phyloP scores from a whole-genome alignment of 306 rosid species.

The Quercus wislizeni region DNA sequence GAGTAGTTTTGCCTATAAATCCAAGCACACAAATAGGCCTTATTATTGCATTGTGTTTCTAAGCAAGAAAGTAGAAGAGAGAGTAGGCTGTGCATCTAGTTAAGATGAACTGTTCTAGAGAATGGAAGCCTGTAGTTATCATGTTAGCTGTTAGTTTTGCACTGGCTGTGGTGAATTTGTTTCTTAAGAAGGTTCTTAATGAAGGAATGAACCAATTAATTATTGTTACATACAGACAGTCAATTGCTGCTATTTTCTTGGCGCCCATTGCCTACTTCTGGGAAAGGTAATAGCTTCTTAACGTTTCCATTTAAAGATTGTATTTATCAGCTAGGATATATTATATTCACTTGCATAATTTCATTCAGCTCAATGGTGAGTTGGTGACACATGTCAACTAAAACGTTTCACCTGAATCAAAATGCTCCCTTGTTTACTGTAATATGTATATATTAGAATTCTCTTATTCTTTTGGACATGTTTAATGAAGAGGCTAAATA shows the following conservation, averaged over 20 bases:
- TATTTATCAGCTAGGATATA: neutral
- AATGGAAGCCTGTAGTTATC: slow-evolving; percentile 48
- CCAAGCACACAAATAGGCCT: neutral
- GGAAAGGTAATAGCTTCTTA: slow-evolving; percentile 47
- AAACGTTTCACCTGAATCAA: neutral
- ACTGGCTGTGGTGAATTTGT: slow-evolving; percentile 60
- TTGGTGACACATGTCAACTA: neutral
- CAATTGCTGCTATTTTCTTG: slow-evolving; percentile 59
- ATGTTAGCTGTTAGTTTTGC: slow-evolving; percentile 70
- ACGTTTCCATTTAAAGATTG: neutral
- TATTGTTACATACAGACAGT: slow-evolving; percentile 61
- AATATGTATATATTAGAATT: neutral
- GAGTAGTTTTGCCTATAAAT: slow-evolving; percentile 32
- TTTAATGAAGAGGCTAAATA: neutral
- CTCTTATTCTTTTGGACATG: slow-evolving; percentile 6
- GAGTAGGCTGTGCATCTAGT: neutral
- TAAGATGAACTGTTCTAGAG: slow-evolving; percentile 31
- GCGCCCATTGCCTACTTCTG: slow-evolving; percentile 62
- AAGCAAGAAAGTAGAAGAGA: neutral
- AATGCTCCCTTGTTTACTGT: neutral
- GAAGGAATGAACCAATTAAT: slow-evolving; percentile 53
- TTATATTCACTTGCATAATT: too few species aligned
- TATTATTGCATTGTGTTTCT: slow-evolving; percentile 14
- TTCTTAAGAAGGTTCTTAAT: slow-evolving; percentile 65
- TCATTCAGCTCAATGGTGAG: neutral